phyloP scores from a whole-genome alignment of 2,329 filamentous ascomycete species.

The Ophiocordyceps robertsii region DNA sequence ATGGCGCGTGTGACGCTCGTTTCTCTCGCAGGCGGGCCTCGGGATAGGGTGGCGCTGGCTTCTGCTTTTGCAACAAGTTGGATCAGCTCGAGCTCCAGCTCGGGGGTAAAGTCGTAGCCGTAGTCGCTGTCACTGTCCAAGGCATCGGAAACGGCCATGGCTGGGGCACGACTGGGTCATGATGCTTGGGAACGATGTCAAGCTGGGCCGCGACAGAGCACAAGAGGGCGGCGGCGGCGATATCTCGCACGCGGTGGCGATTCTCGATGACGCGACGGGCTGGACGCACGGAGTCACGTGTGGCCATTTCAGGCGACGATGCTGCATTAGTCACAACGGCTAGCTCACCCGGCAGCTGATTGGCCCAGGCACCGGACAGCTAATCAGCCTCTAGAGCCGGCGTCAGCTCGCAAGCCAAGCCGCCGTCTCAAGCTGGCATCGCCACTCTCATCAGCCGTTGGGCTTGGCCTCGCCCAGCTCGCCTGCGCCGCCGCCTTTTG shows the following conservation, averaged over 20 bases:
- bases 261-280: no score
- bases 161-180: background rate
- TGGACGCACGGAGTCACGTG: conserved; percentile 3
- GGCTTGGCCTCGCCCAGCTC: no score
- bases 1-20: conserved; percentile 2
- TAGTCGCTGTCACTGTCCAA: conserved; percentile 28
- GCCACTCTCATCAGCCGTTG: no score
- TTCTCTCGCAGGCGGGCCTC: background rate
- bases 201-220: background rate
- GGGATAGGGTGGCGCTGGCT: conserved; percentile 1
- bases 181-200: background rate
- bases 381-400: no score
- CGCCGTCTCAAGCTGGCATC: no score
- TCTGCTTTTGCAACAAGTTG: conserved; percentile 13
- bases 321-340: no score
- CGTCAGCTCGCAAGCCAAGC: no score
- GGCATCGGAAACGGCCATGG: conserved; percentile 3
- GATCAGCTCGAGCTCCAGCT: conserved; percentile 30
- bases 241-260: background rate
- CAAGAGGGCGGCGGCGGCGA: background rate
- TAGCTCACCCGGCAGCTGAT: no score
- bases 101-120: conserved; percentile 30
- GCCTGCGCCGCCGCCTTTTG: no score
- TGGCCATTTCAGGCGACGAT: background rate
- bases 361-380: background rate